Conservation (phyloP, 148 eudicot species). For the Chenopodium quinoa region DNA sequence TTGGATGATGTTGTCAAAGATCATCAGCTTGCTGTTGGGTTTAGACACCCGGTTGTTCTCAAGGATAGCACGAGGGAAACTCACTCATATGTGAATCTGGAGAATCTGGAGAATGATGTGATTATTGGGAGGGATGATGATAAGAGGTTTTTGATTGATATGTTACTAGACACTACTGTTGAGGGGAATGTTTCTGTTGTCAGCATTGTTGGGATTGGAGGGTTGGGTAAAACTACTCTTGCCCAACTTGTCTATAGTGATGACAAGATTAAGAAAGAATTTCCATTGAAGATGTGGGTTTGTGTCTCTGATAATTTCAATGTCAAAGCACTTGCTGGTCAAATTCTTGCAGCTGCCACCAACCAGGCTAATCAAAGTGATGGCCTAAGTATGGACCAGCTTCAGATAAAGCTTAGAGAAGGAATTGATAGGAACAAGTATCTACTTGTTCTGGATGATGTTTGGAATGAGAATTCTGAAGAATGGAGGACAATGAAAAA, state of each 20-base stretch:
- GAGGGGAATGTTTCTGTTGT: slow-evolving; percentile 9
- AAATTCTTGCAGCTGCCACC: slow-evolving; percentile 13
- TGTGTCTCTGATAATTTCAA: slow-evolving; percentile 27
- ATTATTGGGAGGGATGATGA: slow-evolving; percentile 32
- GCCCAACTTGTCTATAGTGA: slow-evolving; percentile 29
- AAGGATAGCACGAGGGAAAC: background rate
- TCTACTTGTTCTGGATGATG: slow-evolving; percentile 35
- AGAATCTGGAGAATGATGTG: slow-evolving; percentile 3
- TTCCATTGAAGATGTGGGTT: slow-evolving; percentile 34
- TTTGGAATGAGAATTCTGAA: slow-evolving; percentile 24
- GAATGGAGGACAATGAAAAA: slow-evolving; percentile 18
- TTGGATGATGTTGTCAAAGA: slow-evolving; percentile 1
- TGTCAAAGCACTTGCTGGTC: slow-evolving; percentile 13
- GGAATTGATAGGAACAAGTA: slow-evolving; percentile 18
- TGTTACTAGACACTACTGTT: background rate
- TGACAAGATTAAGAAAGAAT: slow-evolving; percentile 3
- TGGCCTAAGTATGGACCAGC: slow-evolving; percentile 9
- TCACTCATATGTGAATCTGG: slow-evolving; percentile 16
- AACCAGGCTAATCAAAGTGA: background rate
- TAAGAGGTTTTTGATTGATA: background rate
- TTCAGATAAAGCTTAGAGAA: slow-evolving; percentile 8
- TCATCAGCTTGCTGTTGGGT: background rate
- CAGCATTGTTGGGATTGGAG: slow-evolving; percentile 36
- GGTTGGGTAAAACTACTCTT: slow-evolving; percentile 39
- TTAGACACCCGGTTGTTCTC: background rate